Evolutionary conservation across 495 filamentous ascomycete species (phyloP), one percentile per base, ranked within the genome.

Genomic region (Hypoxylon intermedium): DNA sequence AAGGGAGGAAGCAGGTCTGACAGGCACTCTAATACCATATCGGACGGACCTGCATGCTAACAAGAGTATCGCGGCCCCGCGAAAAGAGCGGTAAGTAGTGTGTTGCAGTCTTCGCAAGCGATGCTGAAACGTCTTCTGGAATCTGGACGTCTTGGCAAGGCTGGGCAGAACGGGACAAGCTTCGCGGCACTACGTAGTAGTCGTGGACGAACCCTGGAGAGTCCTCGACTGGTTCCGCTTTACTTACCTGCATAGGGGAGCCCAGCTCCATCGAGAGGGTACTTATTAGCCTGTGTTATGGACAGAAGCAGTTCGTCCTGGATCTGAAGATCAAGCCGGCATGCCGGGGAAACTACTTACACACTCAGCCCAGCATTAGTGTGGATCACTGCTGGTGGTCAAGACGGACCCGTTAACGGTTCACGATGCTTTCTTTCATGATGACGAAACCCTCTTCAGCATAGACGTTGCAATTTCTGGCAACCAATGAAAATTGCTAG

Each of bases 61-160:
- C 24, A 24, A 40, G 26, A 46, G n/a, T 43, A 65, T 56, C 47
- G 52, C 36, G 49, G 38, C 16, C 23, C 30, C 5, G 21, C 56
- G 24, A 65, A 60, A 65, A 49, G 30, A 44, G 56, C 62, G 56
- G 62, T 60, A 65, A 49, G 51, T 60, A 20, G 9, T 40, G 42
- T 12, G 52, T 63, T 50, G 53, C 38, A 62, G 63, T 62, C n/a
- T n/a, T 51, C 57, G 36, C 38, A 48, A 49, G 23, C 53, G 12
- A 37, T 41, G 58, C 63, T 67, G 63, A 67, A 62, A 67, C 63
- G 49, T 58, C 63, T 61, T 18, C 62, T 53, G 36, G 58, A 43
- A 41, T 67, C 63, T 67, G 58, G 58, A 62, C 37, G 63, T 30
- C 60, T 62, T 67, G 63, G 63, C 58, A 63, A 48, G 58, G 58